Base-by-base conservation (phyloP, 2,329 filamentous ascomycete species). In the Hysterium pulicare region DNA sequence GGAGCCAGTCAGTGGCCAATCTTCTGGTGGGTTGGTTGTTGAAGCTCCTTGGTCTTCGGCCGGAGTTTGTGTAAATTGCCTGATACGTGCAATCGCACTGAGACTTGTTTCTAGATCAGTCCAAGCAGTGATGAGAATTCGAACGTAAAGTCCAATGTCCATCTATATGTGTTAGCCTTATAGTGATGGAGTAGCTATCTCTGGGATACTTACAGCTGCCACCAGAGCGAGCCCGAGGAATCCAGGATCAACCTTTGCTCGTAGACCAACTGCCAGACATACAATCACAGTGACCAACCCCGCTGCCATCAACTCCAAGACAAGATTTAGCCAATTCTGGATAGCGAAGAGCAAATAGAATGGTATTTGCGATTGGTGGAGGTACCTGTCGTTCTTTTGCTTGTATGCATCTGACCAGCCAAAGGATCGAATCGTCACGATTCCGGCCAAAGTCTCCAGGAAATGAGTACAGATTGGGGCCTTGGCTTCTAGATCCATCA, bases 111-210 rank as follows among this genome's bases (percentile, higher is more conserved):
- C 90, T 19, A 81, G 59, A n/a, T 68, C 66, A 1, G 76, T 79
- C 75, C 75, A 81, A n/a, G 64, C 67, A 1, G 60, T 94, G 94
- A 65, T 86, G 81, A 1, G 89, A 82, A 63, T 95, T 95, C 22
- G 95, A 76, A 41, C 96, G 68, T 96, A 90, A 34, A 96, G 81
- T 32, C 96, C 89, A 58, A 91, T 85, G 75, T 97, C 91, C 34
- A 96, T 91, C 11, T 90, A 94, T 33, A 95, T 89, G 59, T 95
- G 69, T 96, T 95, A 23, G 90, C 95, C 74, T 95, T 90, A n/a
- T n/a, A n/a, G n/a, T n/a, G n/a, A n/a, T n/a, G n/a, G n/a, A n/a
- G n/a, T 13, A 95, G 90, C 69, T 95, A 77, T n/a, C 89, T 94
- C 51, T 88, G 85, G 2, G 90, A 95, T 61, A 96, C 95, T 71